Evolutionary conservation across 2,329 filamentous ascomycete genomes (phyloP).

Genomic region (Talaromyces sp.): DNA sequence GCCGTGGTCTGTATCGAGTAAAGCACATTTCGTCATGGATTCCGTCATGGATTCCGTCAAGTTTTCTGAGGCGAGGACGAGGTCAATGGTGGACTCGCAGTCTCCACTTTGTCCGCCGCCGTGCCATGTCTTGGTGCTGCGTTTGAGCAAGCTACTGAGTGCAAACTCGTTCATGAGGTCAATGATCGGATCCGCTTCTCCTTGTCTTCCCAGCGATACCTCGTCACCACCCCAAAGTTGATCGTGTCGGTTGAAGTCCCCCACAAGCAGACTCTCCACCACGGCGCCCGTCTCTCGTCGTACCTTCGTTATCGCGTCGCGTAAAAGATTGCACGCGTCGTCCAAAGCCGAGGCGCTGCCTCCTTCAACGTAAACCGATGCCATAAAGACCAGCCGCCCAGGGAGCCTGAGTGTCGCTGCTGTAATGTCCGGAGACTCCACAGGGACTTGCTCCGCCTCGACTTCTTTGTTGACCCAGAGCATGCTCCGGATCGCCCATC

Average conservation of each 20-base stretch:
- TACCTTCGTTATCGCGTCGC: constrained; percentile 22
- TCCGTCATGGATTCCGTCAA: too few relatives aligned
- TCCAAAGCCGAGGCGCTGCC: constrained; percentile 18
- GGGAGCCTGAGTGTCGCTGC: constrained; percentile 23
- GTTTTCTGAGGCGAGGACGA: constrained; percentile 21
- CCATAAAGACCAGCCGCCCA: constrained; percentile 26
- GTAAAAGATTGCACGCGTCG: constrained; percentile 17
- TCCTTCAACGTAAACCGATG: constrained; percentile 28
- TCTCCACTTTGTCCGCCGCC: constrained; percentile 21
- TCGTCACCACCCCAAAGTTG: constrained; percentile 33
- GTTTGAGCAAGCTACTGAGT: constrained; percentile 38
- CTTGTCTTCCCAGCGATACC: constrained; percentile 36
- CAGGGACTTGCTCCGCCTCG: constrained; percentile 25
- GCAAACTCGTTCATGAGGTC: constrained; percentile 38
- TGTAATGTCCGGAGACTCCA: constrained; percentile 30
- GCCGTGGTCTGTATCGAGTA: constrained; percentile 21
- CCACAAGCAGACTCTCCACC: constrained; percentile 26
- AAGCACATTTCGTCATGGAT: constrained; percentile 16
- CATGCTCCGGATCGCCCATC: constrained; percentile 30
- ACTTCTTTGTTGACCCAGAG: constrained; percentile 30
- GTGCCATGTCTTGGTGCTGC: constrained; percentile 41
- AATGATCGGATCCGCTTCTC: constrained; percentile 41
- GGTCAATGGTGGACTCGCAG: constrained; percentile 24
- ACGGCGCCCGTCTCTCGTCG: constrained; percentile 17
- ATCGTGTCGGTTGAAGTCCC: constrained; percentile 32